phyloP scores from a whole-genome alignment of 1,139 yeast species.

The Suhomyces yuchorum region DNA sequence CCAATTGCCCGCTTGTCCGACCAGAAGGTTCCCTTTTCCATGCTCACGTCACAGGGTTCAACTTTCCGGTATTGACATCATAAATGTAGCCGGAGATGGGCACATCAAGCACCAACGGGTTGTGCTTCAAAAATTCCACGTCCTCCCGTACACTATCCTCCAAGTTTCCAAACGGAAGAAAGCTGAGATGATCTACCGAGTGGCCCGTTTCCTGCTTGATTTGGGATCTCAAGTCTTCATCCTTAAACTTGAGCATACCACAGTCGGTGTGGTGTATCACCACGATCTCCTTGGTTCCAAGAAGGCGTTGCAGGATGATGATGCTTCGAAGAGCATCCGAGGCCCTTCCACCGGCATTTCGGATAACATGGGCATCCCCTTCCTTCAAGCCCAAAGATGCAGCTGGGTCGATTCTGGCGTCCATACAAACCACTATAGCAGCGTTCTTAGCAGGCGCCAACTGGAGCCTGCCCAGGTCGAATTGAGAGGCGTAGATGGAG shows the following conservation, averaged over 20 bases:
- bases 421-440: conserved; percentile 46
- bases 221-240: conserved; percentile 28
- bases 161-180: conserved; percentile 38
- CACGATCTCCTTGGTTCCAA: conserved; percentile 43
- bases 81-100: conserved; percentile 41
- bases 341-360: conserved; percentile 50
- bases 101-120: conserved; percentile 32
- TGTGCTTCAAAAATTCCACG: conserved; percentile 24
- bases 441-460: conserved; percentile 41
- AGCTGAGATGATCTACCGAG: conserved; percentile 31
- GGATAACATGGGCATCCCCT: conserved; percentile 49
- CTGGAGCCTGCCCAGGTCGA: conserved; percentile 30
- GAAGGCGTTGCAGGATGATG: conserved; percentile 37
- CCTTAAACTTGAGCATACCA: conserved; percentile 45
- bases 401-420: conserved; percentile 48
- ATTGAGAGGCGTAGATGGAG: conserved; percentile 21
- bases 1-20: too few relatives aligned
- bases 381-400: conserved; percentile 40
- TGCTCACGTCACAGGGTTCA: too few relatives aligned
- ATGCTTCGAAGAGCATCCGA: conserved; percentile 42
- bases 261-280: conserved; percentile 46
- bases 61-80: conserved; percentile 38
- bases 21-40: too few relatives aligned
- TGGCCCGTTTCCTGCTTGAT: conserved; percentile 33
- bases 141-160: conserved; percentile 39